Conservation (phyloP, 768 basidiomycete genomes). For the Hypsizygus marmoreus region DNA sequence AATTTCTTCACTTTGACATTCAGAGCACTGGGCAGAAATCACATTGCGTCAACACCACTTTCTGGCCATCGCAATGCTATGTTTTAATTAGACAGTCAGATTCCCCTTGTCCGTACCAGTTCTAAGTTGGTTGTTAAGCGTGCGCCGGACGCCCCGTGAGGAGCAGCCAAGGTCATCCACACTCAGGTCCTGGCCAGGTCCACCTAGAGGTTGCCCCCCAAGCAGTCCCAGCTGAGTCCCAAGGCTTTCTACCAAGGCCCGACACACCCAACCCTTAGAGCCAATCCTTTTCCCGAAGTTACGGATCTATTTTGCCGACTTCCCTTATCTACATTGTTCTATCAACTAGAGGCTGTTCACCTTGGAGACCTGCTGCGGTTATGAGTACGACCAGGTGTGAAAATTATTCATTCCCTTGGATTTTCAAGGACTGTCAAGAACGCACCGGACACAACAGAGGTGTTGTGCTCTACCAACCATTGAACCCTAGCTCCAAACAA, state of each 20-base stretch:
- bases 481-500: constrained; percentile 75
- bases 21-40: constrained; percentile 83
- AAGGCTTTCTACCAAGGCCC: constrained; percentile 34
- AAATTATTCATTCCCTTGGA: constrained; percentile 72
- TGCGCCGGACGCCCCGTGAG: constrained; percentile 57
- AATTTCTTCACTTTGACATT: constrained; percentile 83
- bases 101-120: constrained; percentile 82
- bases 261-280: constrained; percentile 48
- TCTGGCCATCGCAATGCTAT: constrained; percentile 78
- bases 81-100: constrained; percentile 87
- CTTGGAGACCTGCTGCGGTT: constrained; percentile 82
- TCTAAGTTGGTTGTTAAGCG: constrained; percentile 71
- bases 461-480: constrained; percentile 73
- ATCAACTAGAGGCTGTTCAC: constrained; percentile 82
- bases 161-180: constrained; percentile 51
- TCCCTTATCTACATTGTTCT: constrained; percentile 82
- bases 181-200: constrained; percentile 30
- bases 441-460: constrained; percentile 72
- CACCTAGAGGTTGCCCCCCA: constrained; percentile 30
- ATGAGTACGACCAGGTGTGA: constrained; percentile 76
- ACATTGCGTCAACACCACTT: constrained; percentile 80
- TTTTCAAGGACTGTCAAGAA: constrained; percentile 73
- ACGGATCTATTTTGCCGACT: constrained; percentile 76
- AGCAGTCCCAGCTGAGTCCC: constrained; percentile 34
- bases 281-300: constrained; percentile 80